Base-by-base conservation (phyloP, 257 asterid genomes). In the Solanum clarkiae region DNA sequence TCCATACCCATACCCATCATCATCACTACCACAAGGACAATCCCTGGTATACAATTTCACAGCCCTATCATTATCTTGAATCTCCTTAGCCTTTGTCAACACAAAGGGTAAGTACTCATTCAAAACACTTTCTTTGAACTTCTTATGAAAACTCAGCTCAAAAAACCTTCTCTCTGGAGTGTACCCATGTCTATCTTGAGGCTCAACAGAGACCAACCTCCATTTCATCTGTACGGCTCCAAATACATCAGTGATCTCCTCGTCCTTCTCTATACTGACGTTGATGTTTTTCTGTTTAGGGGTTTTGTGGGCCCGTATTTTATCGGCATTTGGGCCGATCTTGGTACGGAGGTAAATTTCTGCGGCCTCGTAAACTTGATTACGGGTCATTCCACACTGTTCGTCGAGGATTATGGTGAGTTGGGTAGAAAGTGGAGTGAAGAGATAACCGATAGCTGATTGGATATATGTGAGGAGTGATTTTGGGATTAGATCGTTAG, bases 41-140 rank as follows among this genome's bases (percentile, higher is more conserved):
- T 93, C 96, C 84, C 94, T 84, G 0, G 98, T 93, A 84, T 90
- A 95, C 14, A 95, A 85, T 83, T 92, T 95, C 84, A 95, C 93
- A 24, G 88, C 89, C 57, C 92, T 68, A 8, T 91, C 94, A 3
- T 66, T 81, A 8, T 88, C 92, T 45, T 80, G 90, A 13, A 92
- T 89, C 26, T 93, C 94, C 18, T 90, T 87, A 10, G 98, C 95
- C 56, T 63, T 95, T 1, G 89, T 40, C 18, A 95, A 16, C 0
- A 95, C 89, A 29, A 86, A 89, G 5, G 97, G 97, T 66, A 94
- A 75, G 40, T 95, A 94, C 12, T 90, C 97, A 1, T 85, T 80
- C 26, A 95, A 60, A 5, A 95, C 93, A 0, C 18, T 11, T 1
- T 87, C 92, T 36, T 87, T 91, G 9, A 80, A 59, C 75, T 79